phyloP scores from a whole-genome alignment of 1,284 basidiomycete species.

The Mycosarcoma maydis region DNA sequence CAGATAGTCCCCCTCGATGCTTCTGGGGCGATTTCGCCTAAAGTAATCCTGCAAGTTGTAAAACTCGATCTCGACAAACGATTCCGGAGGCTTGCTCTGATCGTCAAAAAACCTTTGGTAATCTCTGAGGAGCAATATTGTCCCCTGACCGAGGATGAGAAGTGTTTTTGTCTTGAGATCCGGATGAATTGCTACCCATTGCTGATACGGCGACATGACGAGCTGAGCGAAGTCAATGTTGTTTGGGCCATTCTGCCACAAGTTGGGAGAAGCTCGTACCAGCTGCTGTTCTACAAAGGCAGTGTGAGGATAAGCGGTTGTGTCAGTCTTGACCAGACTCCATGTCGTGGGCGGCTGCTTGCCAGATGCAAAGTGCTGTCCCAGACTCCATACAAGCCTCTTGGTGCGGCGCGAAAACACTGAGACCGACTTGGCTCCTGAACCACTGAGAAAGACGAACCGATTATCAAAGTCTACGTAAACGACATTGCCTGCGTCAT shows the following conservation, averaged over 20 bases:
- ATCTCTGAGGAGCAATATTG: conserved; percentile 49
- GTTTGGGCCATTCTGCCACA: conserved; percentile 41
- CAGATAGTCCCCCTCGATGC: conserved; percentile 7
- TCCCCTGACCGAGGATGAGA: conserved; percentile 49
- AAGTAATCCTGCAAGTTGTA: conserved; percentile 20
- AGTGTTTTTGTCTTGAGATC: conserved; percentile 55
- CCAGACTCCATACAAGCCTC: conserved; percentile 44
- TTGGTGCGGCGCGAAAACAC: conserved; percentile 38
- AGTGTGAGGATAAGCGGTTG: neutral
- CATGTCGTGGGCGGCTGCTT: conserved; percentile 21
- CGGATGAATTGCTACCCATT: conserved; percentile 56
- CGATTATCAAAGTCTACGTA: conserved; percentile 63
- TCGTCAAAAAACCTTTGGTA: conserved; percentile 46
- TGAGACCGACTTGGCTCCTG: conserved; percentile 41
- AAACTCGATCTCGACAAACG: conserved; percentile 43
- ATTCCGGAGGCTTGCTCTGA: conserved; percentile 11
- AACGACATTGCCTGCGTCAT: conserved; percentile 48
- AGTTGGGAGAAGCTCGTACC: conserved; percentile 5
- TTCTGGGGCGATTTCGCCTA: neutral
- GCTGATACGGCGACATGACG: conserved; percentile 38
- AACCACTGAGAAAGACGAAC: conserved; percentile 52
- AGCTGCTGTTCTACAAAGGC: conserved; percentile 14
- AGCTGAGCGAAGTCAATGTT: conserved; percentile 39
- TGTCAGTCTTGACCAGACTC: neutral
- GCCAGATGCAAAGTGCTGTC: conserved; percentile 45